Base-by-base conservation (phyloP, 2,329 filamentous ascomycete species). In the Microcyclosporella mali region DNA sequence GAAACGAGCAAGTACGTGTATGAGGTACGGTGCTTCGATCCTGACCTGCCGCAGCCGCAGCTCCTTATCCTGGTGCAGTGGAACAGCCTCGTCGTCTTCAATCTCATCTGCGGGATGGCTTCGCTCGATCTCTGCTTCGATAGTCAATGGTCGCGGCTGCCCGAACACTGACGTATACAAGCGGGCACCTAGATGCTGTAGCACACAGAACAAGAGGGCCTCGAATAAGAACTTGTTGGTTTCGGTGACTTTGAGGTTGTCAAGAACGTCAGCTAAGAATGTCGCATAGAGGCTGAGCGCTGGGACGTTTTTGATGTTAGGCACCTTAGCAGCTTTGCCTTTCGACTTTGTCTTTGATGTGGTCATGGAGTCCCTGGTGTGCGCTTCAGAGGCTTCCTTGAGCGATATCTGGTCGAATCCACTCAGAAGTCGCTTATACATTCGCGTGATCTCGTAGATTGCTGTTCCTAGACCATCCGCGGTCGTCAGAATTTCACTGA, bases 221-320 rank as follows among this genome's bases (percentile, higher is more conserved):
- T 72, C 69, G 40, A 70, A 70, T 1, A 73, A 47, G 15, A 63
- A 53, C 21, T 62, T 61, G 31, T 71, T 67, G 9, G 57, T 31
- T 3, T 54, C 43, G 14, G 60, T 61, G 19, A 64, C 53, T 21
- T 68, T 63, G 1, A 70, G 57, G 11, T 60, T 51, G 1, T 61
- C 57, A 3, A 71, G 45, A 2, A 68, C 49, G 3, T 59, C 59
- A 1, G 56, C 57, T 0, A 71, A 51, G 17, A 70, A 60, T 16
- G 63, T 58, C 2, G 66, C 57, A 9, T 61, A 49, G 2, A 46
- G 18, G 30, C 49, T 50, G 8, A 62, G 39, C 11, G 43, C 18
- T 12, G 57, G 43, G 8, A 40, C 42, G n/a, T 53, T 49, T 35
- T 48, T 53, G 31, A 53, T 41, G 18, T 52, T 56, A 4, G 40